These are phyloP conservation scores for Aspergillus spinulosporus DNA, from an alignment of 2,329 filamentous ascomycete species.

Conservation along the genomic window DNA sequence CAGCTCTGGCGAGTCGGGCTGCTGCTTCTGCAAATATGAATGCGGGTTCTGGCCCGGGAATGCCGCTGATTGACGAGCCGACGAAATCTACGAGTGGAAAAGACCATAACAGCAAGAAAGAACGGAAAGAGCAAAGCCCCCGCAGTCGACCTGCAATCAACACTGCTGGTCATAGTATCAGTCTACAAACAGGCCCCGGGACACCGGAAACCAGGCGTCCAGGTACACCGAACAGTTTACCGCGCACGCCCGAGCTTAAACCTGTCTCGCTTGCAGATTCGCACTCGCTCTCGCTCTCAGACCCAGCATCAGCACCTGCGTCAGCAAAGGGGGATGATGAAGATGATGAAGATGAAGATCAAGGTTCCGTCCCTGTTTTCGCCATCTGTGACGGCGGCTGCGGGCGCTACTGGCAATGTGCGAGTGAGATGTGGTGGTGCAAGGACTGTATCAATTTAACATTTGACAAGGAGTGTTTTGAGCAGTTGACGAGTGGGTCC, in stretches of 20 bases:
- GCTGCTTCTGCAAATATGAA: background rate
- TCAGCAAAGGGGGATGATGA: background rate
- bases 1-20: constrained; percentile 10
- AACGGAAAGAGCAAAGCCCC: constrained; percentile 7
- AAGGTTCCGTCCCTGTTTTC: constrained; percentile 1
- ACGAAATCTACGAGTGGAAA: background rate
- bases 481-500: constrained; percentile 20
- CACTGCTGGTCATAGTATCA: background rate
- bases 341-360: background rate
- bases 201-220: background rate
- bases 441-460: constrained; percentile 31
- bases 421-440: constrained; percentile 31
- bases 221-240: constrained; percentile 1
- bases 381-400: constrained; percentile 22
- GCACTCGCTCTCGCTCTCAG: background rate
- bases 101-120: background rate
- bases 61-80: constrained; percentile 2
- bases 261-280: background rate
- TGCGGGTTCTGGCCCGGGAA: background rate
- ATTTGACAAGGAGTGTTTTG: constrained; percentile 24
- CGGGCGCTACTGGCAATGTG: constrained; percentile 22
- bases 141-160: background rate
- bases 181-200: background rate
- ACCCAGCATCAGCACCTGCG: background rate
- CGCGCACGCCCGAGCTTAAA: constrained; percentile 2